Base-by-base conservation (phyloP, 306 rosid species). In the Rubus idaeus region DNA sequence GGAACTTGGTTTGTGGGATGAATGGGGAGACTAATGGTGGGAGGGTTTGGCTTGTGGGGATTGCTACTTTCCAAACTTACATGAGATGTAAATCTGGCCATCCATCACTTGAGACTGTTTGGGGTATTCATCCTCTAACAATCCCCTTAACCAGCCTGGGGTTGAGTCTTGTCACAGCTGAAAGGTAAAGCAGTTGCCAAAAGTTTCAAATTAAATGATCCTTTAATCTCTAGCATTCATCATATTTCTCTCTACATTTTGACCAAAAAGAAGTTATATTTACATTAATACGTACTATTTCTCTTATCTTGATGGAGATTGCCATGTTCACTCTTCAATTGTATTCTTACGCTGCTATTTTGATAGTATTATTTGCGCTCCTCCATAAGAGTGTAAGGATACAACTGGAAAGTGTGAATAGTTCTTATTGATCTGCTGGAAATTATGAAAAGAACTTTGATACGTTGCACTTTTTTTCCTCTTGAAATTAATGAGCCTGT, bases 101-200 rank as follows among this genome's bases (percentile, higher is more conserved):
- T 10, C 97, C 94, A 64, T 89, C 98, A 7, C 77, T 91, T 65
- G 96, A 91, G 70, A 70, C 83, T 80, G 64, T 89, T 84, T 96
- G 93, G 97, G 88, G 88, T 70, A 88, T 96, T 89, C 96, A 92
- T 78, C 96, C 99, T 80, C 84, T 92, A 71, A 91, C 98, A 53
- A 82, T 91, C 26, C 96, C 99, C 17, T 77, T 88, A 0, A 88
- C 87, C 80, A 92, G 89, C 84, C 85, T 96, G 85, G 67, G 88
- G 41, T 79, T 96, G 84, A 96, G 96, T 73, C 98, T 91, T 82
- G 82, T 88, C 86, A 83, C 88, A 78, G 50, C 89, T 77, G 77
- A 90, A 79, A 92, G 98, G 96, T 96, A 85, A 68, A 42, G 11
- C n/a, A 73, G 53, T 73, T 79, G 70, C 79, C 79, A 81, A 80